Percentiles rank a stretch among this genome's conserved stretches.
Evolutionary conservation across 2,329 filamentous ascomycete species (phyloP).

Genomic region (Ophiostoma novo-ulmi): DNA sequence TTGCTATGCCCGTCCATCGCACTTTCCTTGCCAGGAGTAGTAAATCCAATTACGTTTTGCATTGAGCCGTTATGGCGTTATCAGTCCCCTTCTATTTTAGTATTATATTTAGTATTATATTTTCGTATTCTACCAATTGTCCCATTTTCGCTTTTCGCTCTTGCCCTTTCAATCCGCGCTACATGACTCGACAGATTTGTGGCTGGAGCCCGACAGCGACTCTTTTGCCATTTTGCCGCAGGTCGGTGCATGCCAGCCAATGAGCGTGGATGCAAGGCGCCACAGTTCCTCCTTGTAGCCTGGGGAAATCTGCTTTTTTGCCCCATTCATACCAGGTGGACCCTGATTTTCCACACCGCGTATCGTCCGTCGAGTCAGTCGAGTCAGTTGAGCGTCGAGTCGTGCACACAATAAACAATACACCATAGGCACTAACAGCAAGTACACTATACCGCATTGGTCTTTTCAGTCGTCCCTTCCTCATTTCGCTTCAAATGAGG

Average conservation of each 20-base stretch:
- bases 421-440: background rate
- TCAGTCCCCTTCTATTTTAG: background rate
- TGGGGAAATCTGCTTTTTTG: background rate
- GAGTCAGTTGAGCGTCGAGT: background rate
- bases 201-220: background rate
- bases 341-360: slow-evolving; percentile 12
- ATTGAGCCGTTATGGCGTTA: background rate
- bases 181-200: slow-evolving; percentile 9
- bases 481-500: background rate
- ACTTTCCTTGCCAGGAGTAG: background rate
- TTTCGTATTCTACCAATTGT: no score
- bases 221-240: background rate
- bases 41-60: background rate
- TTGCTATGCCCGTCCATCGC: background rate
- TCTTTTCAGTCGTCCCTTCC: background rate
- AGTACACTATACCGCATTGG: background rate
- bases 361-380: slow-evolving; percentile 4
- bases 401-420: background rate
- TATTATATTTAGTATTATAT: background rate
- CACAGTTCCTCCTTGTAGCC: background rate
- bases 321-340: background rate
- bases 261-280: background rate
- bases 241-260: background rate
- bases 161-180: background rate
- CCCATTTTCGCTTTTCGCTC: background rate